Percentiles rank a stretch among this genome's conserved stretches.
Conservation (phyloP, 768 basidiomycete species). For the Postia placenta region DNA sequence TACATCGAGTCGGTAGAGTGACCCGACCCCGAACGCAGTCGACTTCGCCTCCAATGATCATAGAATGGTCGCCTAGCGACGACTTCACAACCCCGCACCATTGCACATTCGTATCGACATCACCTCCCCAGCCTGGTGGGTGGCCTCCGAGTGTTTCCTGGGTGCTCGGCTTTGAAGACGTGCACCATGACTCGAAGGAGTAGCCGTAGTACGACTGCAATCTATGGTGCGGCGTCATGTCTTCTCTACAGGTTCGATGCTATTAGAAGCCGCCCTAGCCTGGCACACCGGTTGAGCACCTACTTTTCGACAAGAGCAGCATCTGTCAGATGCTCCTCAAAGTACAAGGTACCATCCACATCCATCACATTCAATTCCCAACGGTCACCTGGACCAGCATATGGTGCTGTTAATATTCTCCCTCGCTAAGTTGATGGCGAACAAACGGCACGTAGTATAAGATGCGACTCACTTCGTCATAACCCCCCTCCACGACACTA, state of each 20-base stretch:
- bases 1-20: neutral
- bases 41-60: slow-evolving; percentile 86
- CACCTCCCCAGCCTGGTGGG: slow-evolving; percentile 61
- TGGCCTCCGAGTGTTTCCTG: slow-evolving; percentile 10
- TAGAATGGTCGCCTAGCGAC: slow-evolving; percentile 62
- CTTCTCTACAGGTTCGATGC: slow-evolving; percentile 38
- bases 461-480: slow-evolving; percentile 64
- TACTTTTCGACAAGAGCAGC: slow-evolving; percentile 60
- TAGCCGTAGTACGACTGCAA: slow-evolving; percentile 78
- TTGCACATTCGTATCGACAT: slow-evolving; percentile 83
- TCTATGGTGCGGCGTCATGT: slow-evolving; percentile 57
- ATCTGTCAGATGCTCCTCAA: slow-evolving; percentile 67
- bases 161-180: slow-evolving; percentile 30
- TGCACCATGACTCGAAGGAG: slow-evolving; percentile 87
- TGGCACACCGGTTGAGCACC: slow-evolving; percentile 15
- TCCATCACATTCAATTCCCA: slow-evolving; percentile 85
- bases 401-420: slow-evolving; percentile 78
- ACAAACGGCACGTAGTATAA: slow-evolving; percentile 15
- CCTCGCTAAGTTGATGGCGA: slow-evolving; percentile 27
- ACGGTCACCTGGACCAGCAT: slow-evolving; percentile 69
- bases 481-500: slow-evolving; percentile 75
- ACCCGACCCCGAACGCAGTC: slow-evolving; percentile 75
- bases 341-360: slow-evolving; percentile 60
- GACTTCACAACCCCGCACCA: slow-evolving; percentile 91
- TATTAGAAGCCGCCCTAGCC: neutral